Percentiles rank a stretch among this genome's conserved stretches.
These are phyloP conservation scores for Xylariaceae sp. DNA, from an alignment of 2,329 filamentous ascomycete species.

Conservation along the genomic window DNA sequence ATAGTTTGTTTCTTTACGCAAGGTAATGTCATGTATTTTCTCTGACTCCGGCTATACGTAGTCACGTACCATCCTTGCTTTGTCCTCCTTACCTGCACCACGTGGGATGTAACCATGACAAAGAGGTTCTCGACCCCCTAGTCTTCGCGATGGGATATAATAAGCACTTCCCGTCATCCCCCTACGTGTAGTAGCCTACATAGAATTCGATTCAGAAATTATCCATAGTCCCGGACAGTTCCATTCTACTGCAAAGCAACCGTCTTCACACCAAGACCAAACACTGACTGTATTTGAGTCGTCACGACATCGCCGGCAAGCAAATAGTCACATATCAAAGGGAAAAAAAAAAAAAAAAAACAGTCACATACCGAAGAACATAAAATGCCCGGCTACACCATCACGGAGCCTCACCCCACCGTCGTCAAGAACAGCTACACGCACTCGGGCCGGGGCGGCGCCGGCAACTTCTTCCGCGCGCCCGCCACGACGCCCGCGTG, in stretches of 20 bases:
- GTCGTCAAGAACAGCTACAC: slow-evolving; percentile 50
- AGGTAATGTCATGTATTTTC: too few relatives aligned
- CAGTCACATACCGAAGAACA: slow-evolving; percentile 16
- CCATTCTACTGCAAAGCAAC: background rate
- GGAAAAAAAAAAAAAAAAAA: slow-evolving; percentile 29
- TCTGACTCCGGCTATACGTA: slow-evolving; percentile 17
- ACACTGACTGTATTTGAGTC: background rate
- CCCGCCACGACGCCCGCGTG: slow-evolving; percentile 44
- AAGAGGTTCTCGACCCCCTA: slow-evolving; percentile 28
- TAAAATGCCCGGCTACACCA: slow-evolving; percentile 48
- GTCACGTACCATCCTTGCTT: slow-evolving; percentile 24
- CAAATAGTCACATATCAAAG: background rate
- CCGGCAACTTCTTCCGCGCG: slow-evolving; percentile 58
- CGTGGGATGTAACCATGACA: slow-evolving; percentile 34
- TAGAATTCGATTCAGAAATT: background rate
- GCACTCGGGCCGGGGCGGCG: slow-evolving; percentile 59
- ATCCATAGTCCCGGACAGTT: background rate
- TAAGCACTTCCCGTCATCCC: slow-evolving; percentile 20
- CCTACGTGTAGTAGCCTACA: slow-evolving; percentile 1
- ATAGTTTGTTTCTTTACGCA: too few relatives aligned
- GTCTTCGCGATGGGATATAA: slow-evolving; percentile 32
- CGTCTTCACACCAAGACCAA: background rate
- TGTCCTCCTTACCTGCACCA: slow-evolving; percentile 16
- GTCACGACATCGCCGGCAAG: slow-evolving; percentile 9
- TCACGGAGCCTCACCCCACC: slow-evolving; percentile 54